phyloP scores from a whole-genome alignment of 306 rosid species.

The Abrus precatorius region DNA sequence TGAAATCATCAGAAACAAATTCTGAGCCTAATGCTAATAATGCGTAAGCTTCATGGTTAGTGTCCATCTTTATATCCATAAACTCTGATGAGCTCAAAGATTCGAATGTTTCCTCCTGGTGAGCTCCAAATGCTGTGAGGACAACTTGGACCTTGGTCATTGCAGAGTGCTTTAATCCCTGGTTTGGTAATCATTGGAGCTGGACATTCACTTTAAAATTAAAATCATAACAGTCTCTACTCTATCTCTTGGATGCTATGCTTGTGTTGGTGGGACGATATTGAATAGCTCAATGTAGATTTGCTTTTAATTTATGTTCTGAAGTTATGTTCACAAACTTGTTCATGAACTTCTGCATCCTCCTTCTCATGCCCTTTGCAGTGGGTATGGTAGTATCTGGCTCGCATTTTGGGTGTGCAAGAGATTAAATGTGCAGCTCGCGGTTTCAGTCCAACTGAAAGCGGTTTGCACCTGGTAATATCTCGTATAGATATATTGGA shows the following conservation, averaged over 20 bases:
- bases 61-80: slow-evolving; percentile 21
- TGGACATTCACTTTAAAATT: slow-evolving; percentile 12
- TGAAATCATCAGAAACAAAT: slow-evolving; percentile 69
- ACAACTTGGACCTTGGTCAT: slow-evolving; percentile 28
- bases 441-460: too few species aligned
- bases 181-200: slow-evolving; percentile 36
- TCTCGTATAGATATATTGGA: background rate
- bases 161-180: slow-evolving; percentile 39
- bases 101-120: slow-evolving; percentile 22
- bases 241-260: slow-evolving; percentile 38
- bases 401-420: slow-evolving; percentile 20
- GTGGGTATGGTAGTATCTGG: background rate
- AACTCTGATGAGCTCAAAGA: slow-evolving; percentile 44
- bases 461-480: background rate
- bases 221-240: slow-evolving; percentile 35
- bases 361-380: background rate
- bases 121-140: slow-evolving; percentile 20
- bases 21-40: slow-evolving; percentile 58
- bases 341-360: slow-evolving; percentile 25
- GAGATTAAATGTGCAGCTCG: background rate
- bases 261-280: slow-evolving; percentile 42
- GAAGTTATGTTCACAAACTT: slow-evolving; percentile 10
- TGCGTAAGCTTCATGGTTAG: slow-evolving; percentile 50
- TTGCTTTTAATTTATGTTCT: slow-evolving; percentile 21
- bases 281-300: slow-evolving; percentile 38